phyloP scores from a whole-genome alignment of 345 rosid genomes.

The Pelargonium nanum region DNA sequence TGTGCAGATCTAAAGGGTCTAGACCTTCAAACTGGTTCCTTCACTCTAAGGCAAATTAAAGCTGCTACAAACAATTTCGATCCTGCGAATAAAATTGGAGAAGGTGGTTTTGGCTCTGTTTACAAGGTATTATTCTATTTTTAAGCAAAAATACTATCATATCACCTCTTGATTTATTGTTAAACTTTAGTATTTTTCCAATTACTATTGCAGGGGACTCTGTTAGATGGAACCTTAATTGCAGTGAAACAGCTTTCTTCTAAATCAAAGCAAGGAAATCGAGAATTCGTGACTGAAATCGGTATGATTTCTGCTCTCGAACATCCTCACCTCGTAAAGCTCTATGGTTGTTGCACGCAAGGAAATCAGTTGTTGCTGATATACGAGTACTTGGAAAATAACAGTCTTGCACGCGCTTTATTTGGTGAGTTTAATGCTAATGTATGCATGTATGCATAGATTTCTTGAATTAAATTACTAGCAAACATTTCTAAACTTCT shows the following conservation, averaged over 20 bases:
- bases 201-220: slow-evolving; percentile 36
- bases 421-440: slow-evolving; percentile 47
- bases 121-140: slow-evolving; percentile 21
- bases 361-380: slow-evolving; percentile 46
- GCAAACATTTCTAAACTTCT: too few relatives aligned
- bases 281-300: slow-evolving; percentile 50
- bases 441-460: too few relatives aligned
- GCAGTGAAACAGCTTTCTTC: slow-evolving; percentile 67
- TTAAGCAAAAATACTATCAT: too few relatives aligned
- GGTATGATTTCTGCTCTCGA: slow-evolving; percentile 50
- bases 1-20: slow-evolving; percentile 19
- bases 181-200: neutral
- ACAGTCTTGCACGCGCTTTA: slow-evolving; percentile 47
- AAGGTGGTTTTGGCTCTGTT: slow-evolving; percentile 30
- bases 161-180: neutral
- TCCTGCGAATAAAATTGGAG: slow-evolving; percentile 24
- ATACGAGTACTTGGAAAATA: slow-evolving; percentile 59
- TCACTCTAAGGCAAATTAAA: slow-evolving; percentile 14
- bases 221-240: slow-evolving; percentile 35
- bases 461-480: too few relatives aligned
- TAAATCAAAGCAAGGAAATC: slow-evolving; percentile 56
- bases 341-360: slow-evolving; percentile 55
- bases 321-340: slow-evolving; percentile 52
- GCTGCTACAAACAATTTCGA: slow-evolving; percentile 26
- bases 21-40: slow-evolving; percentile 8